Conservation (phyloP, 768 basidiomycete genomes). For the Austroboletus eburneus region DNA sequence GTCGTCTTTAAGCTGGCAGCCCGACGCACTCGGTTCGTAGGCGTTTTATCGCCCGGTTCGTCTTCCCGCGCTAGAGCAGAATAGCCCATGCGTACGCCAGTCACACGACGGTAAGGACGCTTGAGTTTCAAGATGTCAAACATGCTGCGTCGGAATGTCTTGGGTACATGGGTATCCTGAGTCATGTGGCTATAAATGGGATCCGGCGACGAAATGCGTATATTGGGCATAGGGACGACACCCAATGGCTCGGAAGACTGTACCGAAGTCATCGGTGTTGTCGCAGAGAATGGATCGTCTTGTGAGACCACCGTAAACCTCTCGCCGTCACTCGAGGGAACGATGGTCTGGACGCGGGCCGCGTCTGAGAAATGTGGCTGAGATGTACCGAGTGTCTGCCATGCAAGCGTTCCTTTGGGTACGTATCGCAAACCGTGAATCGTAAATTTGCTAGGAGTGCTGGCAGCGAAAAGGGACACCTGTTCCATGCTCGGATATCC, state of each 20-base stretch:
- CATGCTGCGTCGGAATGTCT: constrained; percentile 19
- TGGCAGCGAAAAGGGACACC: constrained; percentile 19
- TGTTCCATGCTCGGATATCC: constrained; percentile 25
- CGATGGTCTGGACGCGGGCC: constrained; percentile 9
- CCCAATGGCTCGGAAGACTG: neutral
- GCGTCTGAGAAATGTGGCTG: neutral
- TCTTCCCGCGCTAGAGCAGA: neutral
- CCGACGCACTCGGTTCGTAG: neutral
- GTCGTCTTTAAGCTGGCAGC: constrained; percentile 1
- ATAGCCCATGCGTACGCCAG: constrained; percentile 1
- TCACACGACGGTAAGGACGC: neutral
- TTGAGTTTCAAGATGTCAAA: constrained; percentile 21
- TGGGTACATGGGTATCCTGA: constrained; percentile 3
- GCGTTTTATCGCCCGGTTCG: neutral
- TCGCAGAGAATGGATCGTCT: constrained; percentile 22
- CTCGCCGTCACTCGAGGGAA: constrained; percentile 24
- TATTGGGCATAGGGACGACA: constrained; percentile 3
- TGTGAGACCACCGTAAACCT: constrained; percentile 18
- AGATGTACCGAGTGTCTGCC: constrained; percentile 2
- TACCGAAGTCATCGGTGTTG: neutral
- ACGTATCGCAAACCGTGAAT: constrained; percentile 27
- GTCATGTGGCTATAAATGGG: neutral
- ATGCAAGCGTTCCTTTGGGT: constrained; percentile 11
- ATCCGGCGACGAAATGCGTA: constrained; percentile 2
- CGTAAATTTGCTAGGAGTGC: constrained; percentile 29